phyloP scores from a whole-genome alignment of 371 early-diverging fungal species.

The Entomophthora muscae region DNA sequence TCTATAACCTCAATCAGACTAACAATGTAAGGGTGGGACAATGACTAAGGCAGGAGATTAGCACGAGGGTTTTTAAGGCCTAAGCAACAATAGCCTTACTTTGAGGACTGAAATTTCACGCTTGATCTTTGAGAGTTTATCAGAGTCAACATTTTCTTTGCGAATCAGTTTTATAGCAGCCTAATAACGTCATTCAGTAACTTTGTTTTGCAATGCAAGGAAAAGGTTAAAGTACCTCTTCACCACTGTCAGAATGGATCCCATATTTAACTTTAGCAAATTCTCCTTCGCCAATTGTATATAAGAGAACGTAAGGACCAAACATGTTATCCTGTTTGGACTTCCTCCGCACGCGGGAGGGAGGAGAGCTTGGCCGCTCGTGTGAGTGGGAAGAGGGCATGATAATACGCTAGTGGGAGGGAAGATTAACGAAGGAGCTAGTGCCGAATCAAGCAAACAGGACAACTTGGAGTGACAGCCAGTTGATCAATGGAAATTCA shows the following conservation, averaged over 20 bases:
- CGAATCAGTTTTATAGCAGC: conserved; percentile 68
- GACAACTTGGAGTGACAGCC: too few species aligned
- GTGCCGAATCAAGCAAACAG: too few species aligned
- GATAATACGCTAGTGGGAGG: neutral
- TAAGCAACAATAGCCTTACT: conserved; percentile 23
- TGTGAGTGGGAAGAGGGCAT: neutral
- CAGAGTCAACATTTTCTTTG: conserved; percentile 60
- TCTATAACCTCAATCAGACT: conserved; percentile 89
- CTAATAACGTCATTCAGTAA: too few species aligned
- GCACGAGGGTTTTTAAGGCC: neutral
- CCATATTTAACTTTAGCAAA: conserved; percentile 97
- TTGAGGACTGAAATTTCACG: conserved; percentile 65
- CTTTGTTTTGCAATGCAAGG: conserved; percentile 5
- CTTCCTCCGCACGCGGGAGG: neutral
- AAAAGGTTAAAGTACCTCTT: conserved; percentile 50
- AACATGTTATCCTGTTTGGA: conserved; percentile 36
- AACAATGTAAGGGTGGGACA: conserved; percentile 84
- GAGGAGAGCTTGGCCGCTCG: conserved; percentile 2
- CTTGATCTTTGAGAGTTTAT: conserved; percentile 58
- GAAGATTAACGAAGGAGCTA: too few species aligned
- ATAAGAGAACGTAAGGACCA: conserved; percentile 86
- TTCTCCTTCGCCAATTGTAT: conserved; percentile 95
- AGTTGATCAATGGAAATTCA: too few species aligned
- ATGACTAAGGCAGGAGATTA: conserved; percentile 26
- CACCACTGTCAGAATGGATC: conserved; percentile 66